Base-by-base conservation (phyloP, 2,329 filamentous ascomycete genomes). In the Penicillium sp. region DNA sequence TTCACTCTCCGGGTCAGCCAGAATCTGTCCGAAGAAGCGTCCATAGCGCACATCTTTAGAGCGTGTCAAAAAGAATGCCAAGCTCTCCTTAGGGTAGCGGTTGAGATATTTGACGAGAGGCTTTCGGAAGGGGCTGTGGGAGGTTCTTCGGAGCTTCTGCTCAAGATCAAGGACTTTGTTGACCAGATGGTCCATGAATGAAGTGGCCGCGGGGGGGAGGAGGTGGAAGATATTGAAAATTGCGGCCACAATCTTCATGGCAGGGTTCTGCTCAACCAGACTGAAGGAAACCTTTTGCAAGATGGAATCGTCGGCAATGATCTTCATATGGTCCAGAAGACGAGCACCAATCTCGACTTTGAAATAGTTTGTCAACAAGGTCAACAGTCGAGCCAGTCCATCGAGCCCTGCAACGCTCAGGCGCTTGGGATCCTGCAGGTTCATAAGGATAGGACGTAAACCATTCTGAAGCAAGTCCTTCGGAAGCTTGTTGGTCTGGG, bases 211-310 rank as follows among this genome's bases (percentile, higher is more conserved):
- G 0, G 89, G 81, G 0, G 95, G 93, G 4, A 99, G 78, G n/a
- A 98, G 79, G 66, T 97, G 91, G 69, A 98, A 98, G 49, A 98
- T 92, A 65, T 95, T 93, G 68, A 98, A 87, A 46, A 97, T 95
- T 0, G 92, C 89, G 2, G 90, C 88, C 32, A 97, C 89, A 41
- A 97, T 87, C 72, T 93, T 95, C 86, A 98, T 95, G 59, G 89
- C 85, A 12, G 82, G 81, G 60, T 93, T 88, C 66, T 97, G 91
- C 68, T 98, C 95, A 51, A 97, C 89, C 58, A 96, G 85, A 1
- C 87, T 91, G 69, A 98, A 98, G 0, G 92, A 96, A 1, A 93
- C 88, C 63, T 91, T 89, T 67, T 97, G 91, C 58, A 97, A 75
- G 12, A 83, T 80, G 44, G 77, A 79, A 2, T 88, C 81, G 50